Conservation (phyloP, 176 grass and related monocot genomes). For the Dendrocalamus sinicus region DNA sequence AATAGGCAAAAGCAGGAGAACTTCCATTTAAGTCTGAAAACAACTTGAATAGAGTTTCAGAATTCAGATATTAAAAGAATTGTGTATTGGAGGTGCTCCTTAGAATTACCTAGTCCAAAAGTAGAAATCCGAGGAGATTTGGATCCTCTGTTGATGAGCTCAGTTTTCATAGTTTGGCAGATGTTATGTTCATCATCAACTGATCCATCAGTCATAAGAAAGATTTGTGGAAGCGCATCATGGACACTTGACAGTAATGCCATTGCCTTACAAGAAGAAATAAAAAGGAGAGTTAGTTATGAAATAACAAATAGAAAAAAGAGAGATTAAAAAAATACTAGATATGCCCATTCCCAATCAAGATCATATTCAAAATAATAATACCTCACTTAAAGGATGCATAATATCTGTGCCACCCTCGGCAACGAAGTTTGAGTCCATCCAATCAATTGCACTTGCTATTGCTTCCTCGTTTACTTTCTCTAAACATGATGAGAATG, state of each 20-base stretch:
- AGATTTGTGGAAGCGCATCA: conserved; percentile 82
- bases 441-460: conserved; percentile 65
- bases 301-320: not conserved
- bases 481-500: conserved; percentile 88
- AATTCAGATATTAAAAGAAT: not conserved
- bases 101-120: conserved; percentile 85
- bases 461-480: conserved; percentile 68
- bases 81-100: not conserved
- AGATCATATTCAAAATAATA: conserved; percentile 13
- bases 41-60: not conserved
- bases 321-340: not conserved
- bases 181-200: conserved; percentile 90
- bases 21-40: not conserved
- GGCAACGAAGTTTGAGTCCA: conserved; percentile 70
- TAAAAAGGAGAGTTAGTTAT: conserved; percentile 27
- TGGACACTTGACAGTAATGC: conserved; percentile 64
- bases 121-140: conserved; percentile 87
- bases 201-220: conserved; percentile 91
- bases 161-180: conserved; percentile 64
- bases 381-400: conserved; percentile 88
- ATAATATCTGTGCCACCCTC: conserved; percentile 87
- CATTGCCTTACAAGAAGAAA: conserved; percentile 65
- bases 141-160: conserved; percentile 57
- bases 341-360: conserved; percentile 7
- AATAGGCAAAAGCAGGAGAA: not conserved